Conservation (phyloP, 2,329 filamentous ascomycete genomes). For the Ophiocordyceps camponoti-floridani region DNA sequence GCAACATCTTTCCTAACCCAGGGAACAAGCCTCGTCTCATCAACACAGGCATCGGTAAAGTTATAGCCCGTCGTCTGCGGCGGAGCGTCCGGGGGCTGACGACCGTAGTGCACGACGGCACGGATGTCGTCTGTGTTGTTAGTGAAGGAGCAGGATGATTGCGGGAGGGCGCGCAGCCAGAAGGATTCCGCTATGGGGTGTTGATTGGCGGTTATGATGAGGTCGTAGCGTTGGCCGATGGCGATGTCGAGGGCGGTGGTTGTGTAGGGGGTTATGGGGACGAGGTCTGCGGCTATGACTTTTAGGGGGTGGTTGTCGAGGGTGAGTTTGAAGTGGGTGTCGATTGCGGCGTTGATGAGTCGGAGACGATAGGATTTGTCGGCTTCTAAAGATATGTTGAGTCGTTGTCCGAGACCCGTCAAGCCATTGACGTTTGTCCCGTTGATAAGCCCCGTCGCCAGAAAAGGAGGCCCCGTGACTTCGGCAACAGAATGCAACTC, state of each 20-base stretch:
- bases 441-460: slow-evolving; percentile 28
- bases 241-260: slow-evolving; percentile 30
- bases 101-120: neutral
- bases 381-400: slow-evolving; percentile 18
- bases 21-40: neutral
- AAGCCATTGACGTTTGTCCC: slow-evolving; percentile 19
- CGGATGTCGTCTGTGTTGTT: neutral
- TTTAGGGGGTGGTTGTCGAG: slow-evolving; percentile 38
- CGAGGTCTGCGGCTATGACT: slow-evolving; percentile 39
- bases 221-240: slow-evolving; percentile 25
- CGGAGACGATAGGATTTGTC: slow-evolving; percentile 27
- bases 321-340: slow-evolving; percentile 26
- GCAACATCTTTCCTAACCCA: neutral
- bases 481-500: slow-evolving; percentile 9
- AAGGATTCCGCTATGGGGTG: slow-evolving; percentile 14
- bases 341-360: slow-evolving; percentile 27
- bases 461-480: neutral
- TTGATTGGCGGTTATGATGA: slow-evolving; percentile 24
- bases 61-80: neutral
- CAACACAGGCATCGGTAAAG: neutral
- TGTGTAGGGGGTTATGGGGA: slow-evolving; percentile 36
- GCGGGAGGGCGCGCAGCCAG: slow-evolving; percentile 21
- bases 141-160: neutral
- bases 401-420: slow-evolving; percentile 11
- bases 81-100: neutral